Evolutionary conservation across 2,329 filamentous ascomycete species (phyloP), one percentile per base, ranked within the genome.

Genomic region (Ascochyta koolunga): DNA sequence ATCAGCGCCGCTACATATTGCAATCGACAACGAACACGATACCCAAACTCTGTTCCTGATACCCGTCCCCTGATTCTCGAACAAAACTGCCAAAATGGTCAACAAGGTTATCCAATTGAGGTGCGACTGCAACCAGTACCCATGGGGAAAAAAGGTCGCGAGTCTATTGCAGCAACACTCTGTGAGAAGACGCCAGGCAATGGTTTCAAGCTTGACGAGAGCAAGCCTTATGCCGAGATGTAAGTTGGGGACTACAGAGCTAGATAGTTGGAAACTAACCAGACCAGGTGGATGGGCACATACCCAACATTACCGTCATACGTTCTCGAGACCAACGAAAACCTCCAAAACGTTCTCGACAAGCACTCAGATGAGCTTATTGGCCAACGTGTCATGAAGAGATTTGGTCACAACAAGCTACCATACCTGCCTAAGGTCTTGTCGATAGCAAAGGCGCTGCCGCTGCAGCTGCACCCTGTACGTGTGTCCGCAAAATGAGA

Each of bases 401-500:
- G 85, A 46, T 87, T 88, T 52, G 87, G 84, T 19, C 76, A 79
- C 40, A 77, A 78, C 2, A 86, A 89, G 59, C 77, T 93, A 2
- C 89, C 89, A 1, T 93, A 86, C 69, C 77, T 92, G 0, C 88
- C 88, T 8, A 93, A 92, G 78, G 86, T 92, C 36, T 78, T 92
- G 1, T 91, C 88, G 8, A 91, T 92, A 66, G 81, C 82, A 32
- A 91, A 91, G 71, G 89, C 89, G 0, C 80, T 93, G 0, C 89
- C 88, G 0, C 78, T 93, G 2, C 89, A 92, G 68, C 81, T 91
- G 13, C 89, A 92, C 59, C 89, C 89, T 3, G 73, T 76, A 62
- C 5, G 62, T 61, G 5, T 10, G 10, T 13, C 9, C 4, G 2
- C 27, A 32, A 19, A 8, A 5, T 32, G 24, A 27, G n/a, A 3